Evolutionary conservation across 2,329 filamentous ascomycete genomes (phyloP).

Genomic region (Dryadomyces quercivorus): DNA sequence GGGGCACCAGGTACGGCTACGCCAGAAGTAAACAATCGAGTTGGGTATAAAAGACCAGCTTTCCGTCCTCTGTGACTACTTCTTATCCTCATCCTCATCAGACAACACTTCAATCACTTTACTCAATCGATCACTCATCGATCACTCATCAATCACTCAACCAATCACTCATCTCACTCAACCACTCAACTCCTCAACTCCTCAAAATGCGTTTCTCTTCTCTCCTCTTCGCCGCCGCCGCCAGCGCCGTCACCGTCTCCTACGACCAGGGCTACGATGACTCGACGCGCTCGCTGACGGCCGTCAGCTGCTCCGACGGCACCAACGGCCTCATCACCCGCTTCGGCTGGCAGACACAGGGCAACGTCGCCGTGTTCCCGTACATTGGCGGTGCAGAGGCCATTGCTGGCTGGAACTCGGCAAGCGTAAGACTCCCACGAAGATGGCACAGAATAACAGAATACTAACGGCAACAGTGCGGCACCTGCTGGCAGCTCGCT

Average conservation of each 20-base stretch:
- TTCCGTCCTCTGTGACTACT: too few species aligned
- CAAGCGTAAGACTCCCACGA: conserved; percentile 18
- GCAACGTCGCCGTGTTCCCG: conserved; percentile 36
- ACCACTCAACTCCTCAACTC: neutral
- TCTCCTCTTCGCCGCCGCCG: neutral
- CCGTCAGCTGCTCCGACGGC: conserved; percentile 56
- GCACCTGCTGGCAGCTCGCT: conserved; percentile 43
- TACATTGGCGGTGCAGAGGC: conserved; percentile 41
- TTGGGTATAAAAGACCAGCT: neutral
- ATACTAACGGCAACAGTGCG: conserved; percentile 30
- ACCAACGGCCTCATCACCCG: conserved; percentile 51
- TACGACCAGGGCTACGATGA: conserved; percentile 65
- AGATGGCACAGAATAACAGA: neutral
- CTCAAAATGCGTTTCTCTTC: conserved; percentile 1
- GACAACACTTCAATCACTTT: too few species aligned
- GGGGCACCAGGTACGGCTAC: neutral
- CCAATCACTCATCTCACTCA: neutral
- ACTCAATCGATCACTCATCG: too few species aligned
- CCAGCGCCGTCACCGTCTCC: conserved; percentile 34
- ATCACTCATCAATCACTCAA: too few species aligned
- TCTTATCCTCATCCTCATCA: too few species aligned
- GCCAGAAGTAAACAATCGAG: neutral
- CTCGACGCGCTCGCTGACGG: conserved; percentile 36
- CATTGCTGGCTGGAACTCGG: conserved; percentile 44
- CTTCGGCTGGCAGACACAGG: conserved; percentile 46